Conservation (phyloP, 345 rosid genomes). For the Draba incana region DNA sequence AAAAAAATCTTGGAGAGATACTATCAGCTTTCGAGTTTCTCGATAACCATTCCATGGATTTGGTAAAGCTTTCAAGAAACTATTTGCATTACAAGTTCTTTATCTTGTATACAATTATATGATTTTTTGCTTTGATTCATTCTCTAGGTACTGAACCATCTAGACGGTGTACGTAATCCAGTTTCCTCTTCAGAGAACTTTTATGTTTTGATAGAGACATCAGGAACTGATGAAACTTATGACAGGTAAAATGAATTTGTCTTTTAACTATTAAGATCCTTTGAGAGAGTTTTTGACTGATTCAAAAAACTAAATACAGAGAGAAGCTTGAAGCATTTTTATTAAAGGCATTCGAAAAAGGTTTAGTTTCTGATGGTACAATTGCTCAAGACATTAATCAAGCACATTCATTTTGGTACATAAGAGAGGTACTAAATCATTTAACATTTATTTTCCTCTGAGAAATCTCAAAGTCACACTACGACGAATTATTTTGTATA, state of each 20-base stretch:
- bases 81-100: constrained; percentile 9
- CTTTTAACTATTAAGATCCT: constrained; percentile 15
- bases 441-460: not conserved
- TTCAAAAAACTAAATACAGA: constrained; percentile 45
- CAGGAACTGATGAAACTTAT: constrained; percentile 72
- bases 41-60: constrained; percentile 73
- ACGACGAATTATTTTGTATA: not conserved
- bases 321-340: constrained; percentile 94
- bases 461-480: not conserved
- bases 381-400: constrained; percentile 95
- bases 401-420: constrained; percentile 86
- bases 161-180: constrained; percentile 91
- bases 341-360: constrained; percentile 72
- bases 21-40: constrained; percentile 91
- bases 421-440: constrained; percentile 68
- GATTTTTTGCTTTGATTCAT: constrained; percentile 7
- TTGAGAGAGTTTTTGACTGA: constrained; percentile 9
- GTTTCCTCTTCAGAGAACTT: constrained; percentile 71
- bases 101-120: constrained; percentile 16
- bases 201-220: constrained; percentile 87
- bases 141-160: constrained; percentile 67
- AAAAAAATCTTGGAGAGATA: constrained; percentile 89
- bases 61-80: constrained; percentile 51
- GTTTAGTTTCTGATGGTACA: constrained; percentile 87
- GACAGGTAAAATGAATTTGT: constrained; percentile 53